These are phyloP conservation scores for Tylopilus rubrobrunneus DNA, from an alignment of 768 basidiomycete species.

Conservation along the genomic window DNA sequence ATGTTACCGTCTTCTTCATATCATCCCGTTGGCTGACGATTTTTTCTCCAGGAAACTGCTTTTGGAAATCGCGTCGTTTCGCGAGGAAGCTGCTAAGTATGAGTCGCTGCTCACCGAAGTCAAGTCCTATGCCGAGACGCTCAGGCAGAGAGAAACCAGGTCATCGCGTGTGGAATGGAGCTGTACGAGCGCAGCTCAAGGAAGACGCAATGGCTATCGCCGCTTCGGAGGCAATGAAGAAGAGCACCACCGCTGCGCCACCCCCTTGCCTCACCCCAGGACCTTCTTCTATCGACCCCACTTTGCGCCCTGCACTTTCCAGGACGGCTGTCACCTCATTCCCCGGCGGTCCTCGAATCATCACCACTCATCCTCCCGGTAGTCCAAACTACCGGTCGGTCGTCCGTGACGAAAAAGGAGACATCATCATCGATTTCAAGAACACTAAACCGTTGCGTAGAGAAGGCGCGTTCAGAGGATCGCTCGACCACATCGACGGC, in stretches of 20 bases:
- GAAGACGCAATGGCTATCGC: slow-evolving; percentile 2
- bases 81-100: slow-evolving; percentile 3
- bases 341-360: slow-evolving; percentile 18
- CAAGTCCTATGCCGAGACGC: background rate
- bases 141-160: slow-evolving; percentile 5
- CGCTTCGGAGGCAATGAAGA: background rate
- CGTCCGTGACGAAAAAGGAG: slow-evolving; percentile 17
- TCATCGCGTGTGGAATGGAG: slow-evolving; percentile 1
- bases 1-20: background rate
- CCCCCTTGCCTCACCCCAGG: background rate
- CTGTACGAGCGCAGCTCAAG: background rate
- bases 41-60: slow-evolving; percentile 3
- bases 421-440: slow-evolving; percentile 11
- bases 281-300: background rate
- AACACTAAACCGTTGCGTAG: slow-evolving; percentile 12
- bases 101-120: slow-evolving; percentile 8
- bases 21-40: background rate
- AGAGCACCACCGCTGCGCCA: background rate
- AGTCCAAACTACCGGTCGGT: slow-evolving; percentile 11
- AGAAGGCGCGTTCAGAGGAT: slow-evolving; percentile 20
- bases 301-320: background rate
- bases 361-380: slow-evolving; percentile 20
- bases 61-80: slow-evolving; percentile 7
- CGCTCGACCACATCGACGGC: slow-evolving; percentile 7
- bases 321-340: slow-evolving; percentile 10